phyloP scores from a whole-genome alignment of 257 asterid genomes.

The Hygrophila difformis region DNA sequence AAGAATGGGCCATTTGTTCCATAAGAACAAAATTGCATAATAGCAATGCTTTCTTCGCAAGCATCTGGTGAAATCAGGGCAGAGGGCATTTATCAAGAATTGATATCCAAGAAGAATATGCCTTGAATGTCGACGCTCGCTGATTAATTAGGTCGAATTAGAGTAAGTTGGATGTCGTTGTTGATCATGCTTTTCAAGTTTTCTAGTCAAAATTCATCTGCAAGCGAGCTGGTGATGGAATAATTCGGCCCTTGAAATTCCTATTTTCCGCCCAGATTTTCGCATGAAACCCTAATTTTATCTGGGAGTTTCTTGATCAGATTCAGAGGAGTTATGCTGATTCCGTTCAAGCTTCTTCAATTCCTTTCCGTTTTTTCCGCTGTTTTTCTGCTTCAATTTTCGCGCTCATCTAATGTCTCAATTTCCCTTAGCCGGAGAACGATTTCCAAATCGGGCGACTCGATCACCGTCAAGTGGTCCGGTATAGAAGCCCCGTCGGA shows the following conservation, averaged over 20 bases:
- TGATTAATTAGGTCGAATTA: neutral
- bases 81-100: too few species aligned
- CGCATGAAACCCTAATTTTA: neutral
- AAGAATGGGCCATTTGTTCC: too few species aligned
- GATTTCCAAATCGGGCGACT: constrained; percentile 57
- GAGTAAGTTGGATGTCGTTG: too few species aligned
- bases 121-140: neutral
- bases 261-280: neutral
- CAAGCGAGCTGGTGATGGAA: too few species aligned
- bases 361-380: constrained; percentile 16
- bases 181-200: too few species aligned
- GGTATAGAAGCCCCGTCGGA: constrained; percentile 53
- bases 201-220: too few species aligned
- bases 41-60: too few species aligned
- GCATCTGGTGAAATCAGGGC: too few species aligned
- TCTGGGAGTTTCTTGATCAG: neutral
- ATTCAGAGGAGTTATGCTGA: constrained; percentile 16
- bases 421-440: constrained; percentile 38
- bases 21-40: too few species aligned
- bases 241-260: neutral
- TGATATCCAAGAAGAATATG: constrained; percentile 9
- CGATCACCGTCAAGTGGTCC: constrained; percentile 56
- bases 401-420: constrained; percentile 31
- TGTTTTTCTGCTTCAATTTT: constrained; percentile 17
- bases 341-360: constrained; percentile 16